phyloP scores from a whole-genome alignment of 202 grass and related monocot genomes.

The Bolboschoenoplectus hybrid region DNA sequence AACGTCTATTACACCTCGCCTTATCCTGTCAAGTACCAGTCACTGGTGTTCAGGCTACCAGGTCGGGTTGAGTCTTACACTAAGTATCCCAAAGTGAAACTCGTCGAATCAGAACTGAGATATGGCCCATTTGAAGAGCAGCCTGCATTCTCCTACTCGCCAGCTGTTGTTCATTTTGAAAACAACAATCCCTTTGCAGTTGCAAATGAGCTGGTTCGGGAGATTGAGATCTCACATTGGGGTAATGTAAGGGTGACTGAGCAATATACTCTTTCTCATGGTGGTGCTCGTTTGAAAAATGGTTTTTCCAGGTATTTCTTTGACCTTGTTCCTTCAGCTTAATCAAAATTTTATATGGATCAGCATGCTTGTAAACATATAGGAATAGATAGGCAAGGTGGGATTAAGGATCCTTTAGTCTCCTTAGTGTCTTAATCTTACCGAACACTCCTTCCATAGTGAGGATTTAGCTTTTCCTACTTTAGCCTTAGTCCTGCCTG shows the following conservation, averaged over 20 bases:
- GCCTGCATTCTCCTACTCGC: constrained; percentile 68
- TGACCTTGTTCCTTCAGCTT: constrained; percentile 13
- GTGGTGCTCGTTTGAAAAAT: constrained; percentile 88
- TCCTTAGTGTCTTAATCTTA: too few species aligned
- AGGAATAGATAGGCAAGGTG: too few species aligned
- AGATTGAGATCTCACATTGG: constrained; percentile 99
- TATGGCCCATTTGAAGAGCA: constrained; percentile 83
- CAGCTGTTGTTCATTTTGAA: constrained; percentile 85
- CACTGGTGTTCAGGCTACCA: constrained; percentile 83
- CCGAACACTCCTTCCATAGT: too few species aligned
- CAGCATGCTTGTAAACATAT: background rate
- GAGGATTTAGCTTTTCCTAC: too few species aligned
- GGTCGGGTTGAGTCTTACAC: constrained; percentile 93
- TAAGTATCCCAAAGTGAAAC: constrained; percentile 72
- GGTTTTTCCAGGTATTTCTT: constrained; percentile 86
- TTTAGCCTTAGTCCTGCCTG: too few species aligned
- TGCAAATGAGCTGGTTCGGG: constrained; percentile 81
- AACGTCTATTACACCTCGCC: constrained; percentile 79
- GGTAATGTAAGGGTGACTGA: constrained; percentile 89
- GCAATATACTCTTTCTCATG: constrained; percentile 86
- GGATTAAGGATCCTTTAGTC: too few species aligned
- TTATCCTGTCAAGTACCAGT: constrained; percentile 80
- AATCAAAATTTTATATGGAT: background rate
- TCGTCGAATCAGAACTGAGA: constrained; percentile 73
- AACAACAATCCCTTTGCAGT: constrained; percentile 94